Evolutionary conservation across 208 protist genomes (phyloP).

Genomic region (Trypanosoma rangeli): DNA sequence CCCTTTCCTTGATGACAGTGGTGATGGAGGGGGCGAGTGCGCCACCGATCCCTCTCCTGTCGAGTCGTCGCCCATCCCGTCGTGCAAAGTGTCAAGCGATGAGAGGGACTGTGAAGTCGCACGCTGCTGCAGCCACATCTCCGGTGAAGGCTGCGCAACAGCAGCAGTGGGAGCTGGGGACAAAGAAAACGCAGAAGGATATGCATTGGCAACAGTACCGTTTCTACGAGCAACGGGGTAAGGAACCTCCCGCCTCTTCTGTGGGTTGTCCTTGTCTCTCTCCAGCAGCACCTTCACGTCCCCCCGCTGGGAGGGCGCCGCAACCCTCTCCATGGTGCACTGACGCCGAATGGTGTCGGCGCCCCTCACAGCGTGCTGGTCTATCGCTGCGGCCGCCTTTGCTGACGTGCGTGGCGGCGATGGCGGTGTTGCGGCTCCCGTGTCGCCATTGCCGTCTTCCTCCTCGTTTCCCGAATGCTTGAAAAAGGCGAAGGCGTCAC

Average conservation of each 20-base stretch:
- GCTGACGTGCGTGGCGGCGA: not conserved
- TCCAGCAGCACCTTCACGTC: not conserved
- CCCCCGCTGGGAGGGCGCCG: not conserved
- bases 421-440: not conserved
- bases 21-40: slow-evolving; percentile 1
- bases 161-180: not conserved
- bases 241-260: not conserved
- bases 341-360: not conserved
- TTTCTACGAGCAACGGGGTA: not conserved
- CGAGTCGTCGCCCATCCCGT: not conserved
- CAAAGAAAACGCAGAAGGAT: not conserved
- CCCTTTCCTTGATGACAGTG: not conserved
- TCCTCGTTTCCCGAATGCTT: not conserved
- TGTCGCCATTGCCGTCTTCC: not conserved
- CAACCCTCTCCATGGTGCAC: slow-evolving; percentile 1
- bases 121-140: not conserved
- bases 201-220: not conserved
- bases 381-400: not conserved
- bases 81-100: not conserved
- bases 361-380: not conserved
- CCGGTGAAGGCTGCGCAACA: not conserved
- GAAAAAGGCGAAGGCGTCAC: not conserved
- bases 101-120: not conserved
- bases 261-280: not conserved
- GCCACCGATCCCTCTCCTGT: not conserved